A percentile compares a stretch with the other conserved stretches of the same genome.
These are phyloP conservation scores for Arthrobotrys megalospora DNA, from an alignment of 2,329 filamentous ascomycete species.

Conservation along the genomic window DNA sequence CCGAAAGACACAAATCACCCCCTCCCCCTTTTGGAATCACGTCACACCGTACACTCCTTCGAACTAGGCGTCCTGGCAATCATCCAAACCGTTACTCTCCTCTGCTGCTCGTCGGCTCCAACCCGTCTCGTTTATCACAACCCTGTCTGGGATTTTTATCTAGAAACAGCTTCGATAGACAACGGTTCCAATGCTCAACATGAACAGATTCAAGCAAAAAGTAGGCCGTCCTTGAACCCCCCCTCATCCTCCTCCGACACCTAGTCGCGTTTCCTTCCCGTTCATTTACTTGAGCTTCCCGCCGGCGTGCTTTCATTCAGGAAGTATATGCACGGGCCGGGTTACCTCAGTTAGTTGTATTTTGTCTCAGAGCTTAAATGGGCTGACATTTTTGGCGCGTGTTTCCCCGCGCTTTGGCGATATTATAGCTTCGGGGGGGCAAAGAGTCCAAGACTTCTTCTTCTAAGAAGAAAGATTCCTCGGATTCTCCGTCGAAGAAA, in stretches of 20 bases:
- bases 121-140: conserved; percentile 28
- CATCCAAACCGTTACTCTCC: conserved; percentile 11
- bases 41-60: conserved; percentile 52
- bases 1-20: conserved; percentile 38
- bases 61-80: conserved; percentile 38
- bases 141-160: conserved; percentile 23
- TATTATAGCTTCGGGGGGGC: conserved; percentile 60
- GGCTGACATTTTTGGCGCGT: conserved; percentile 56
- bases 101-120: conserved; percentile 39
- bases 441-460: conserved; percentile 70
- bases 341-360: conserved; percentile 27
- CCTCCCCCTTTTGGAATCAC: conserved; percentile 36
- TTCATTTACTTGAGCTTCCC: conserved; percentile 17
- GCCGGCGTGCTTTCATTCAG: conserved; percentile 9
- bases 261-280: conserved; percentile 35
- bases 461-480: conserved; percentile 77
- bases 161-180: conserved; percentile 26
- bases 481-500: conserved; percentile 63
- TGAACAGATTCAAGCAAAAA: conserved; percentile 58
- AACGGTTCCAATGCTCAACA: conserved; percentile 57
- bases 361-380: conserved; percentile 57
- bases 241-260: background rate
- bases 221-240: conserved; percentile 26
- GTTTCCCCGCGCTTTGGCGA: conserved; percentile 25
- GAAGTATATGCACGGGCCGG: conserved; percentile 12